Evolutionary conservation across 2,329 filamentous ascomycete species (phyloP).

Genomic region (Colletotrichum aenigma): DNA sequence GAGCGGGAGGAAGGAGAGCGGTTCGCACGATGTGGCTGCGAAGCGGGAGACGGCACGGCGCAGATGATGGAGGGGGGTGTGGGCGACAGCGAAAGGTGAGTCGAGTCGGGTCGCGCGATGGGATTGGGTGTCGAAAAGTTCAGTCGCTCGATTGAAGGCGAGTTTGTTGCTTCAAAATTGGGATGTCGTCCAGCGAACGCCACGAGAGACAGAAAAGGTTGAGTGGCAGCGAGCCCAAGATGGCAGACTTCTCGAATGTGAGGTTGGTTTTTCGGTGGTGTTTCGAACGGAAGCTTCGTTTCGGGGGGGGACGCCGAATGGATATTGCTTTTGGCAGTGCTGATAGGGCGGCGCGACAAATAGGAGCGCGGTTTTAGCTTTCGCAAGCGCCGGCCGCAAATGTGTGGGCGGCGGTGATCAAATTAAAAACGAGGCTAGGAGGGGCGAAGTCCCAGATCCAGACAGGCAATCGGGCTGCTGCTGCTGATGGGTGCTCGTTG

Average conservation of each 20-base stretch:
- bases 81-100: neutral
- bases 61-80: neutral
- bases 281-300: slow-evolving; percentile 19
- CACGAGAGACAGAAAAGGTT: slow-evolving; percentile 1
- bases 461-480: slow-evolving; percentile 2
- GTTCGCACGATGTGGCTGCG: slow-evolving; percentile 4
- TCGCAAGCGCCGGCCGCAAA: slow-evolving; percentile 15
- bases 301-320: neutral
- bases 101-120: neutral
- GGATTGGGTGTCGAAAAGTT: neutral
- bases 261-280: slow-evolving; percentile 14
- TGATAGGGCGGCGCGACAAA: slow-evolving; percentile 15
- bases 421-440: slow-evolving; percentile 19
- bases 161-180: neutral
- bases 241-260: slow-evolving; percentile 19
- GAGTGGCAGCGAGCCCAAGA: slow-evolving; percentile 3
- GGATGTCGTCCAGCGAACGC: slow-evolving; percentile 20
- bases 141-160: neutral
- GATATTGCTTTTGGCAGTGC: slow-evolving; percentile 8
- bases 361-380: slow-evolving; percentile 18
- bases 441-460: slow-evolving; percentile 18
- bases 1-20: neutral
- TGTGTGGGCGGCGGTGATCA: slow-evolving; percentile 17
- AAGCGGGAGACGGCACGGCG: neutral
- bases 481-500: neutral